These are phyloP conservation scores for Cytospora chrysosperma DNA, from an alignment of 2,329 filamentous ascomycete genomes.

Conservation along the genomic window DNA sequence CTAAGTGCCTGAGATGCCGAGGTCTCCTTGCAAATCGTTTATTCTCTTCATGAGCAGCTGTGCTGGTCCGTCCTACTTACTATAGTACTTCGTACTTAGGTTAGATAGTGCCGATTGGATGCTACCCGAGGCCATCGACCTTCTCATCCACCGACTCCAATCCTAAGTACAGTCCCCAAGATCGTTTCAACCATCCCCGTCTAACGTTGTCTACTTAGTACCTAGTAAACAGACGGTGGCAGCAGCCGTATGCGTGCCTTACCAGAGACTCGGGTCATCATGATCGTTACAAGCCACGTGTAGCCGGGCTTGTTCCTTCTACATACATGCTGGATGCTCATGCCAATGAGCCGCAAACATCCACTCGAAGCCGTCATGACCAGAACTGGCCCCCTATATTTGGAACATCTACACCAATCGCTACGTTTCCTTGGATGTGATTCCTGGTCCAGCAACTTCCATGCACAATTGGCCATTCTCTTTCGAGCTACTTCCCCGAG, in stretches of 20 bases:
- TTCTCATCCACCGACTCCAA: no score
- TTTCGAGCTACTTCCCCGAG: slow-evolving; percentile 7
- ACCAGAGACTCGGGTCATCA: background rate
- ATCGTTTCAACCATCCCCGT: no score
- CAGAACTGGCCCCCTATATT: background rate
- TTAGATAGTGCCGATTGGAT: no score
- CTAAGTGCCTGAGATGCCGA: no score
- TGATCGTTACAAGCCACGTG: background rate
- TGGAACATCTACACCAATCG: slow-evolving; percentile 6
- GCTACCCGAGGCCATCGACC: no score
- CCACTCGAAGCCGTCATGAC: background rate
- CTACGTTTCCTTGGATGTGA: background rate
- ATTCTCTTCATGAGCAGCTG: no score
- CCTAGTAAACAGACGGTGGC: background rate
- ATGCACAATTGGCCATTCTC: slow-evolving; percentile 5
- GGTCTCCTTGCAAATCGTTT: no score
- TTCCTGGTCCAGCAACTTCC: no score
- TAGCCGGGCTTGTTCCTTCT: background rate
- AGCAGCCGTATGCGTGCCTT: background rate
- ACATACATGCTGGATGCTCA: background rate
- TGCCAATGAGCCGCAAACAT: background rate
- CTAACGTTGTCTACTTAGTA: no score
- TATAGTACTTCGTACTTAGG: no score
- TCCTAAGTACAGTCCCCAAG: no score
- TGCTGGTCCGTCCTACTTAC: no score